Conservation (phyloP, 1,284 basidiomycete species). For the Apiotrichum domesticum region DNA sequence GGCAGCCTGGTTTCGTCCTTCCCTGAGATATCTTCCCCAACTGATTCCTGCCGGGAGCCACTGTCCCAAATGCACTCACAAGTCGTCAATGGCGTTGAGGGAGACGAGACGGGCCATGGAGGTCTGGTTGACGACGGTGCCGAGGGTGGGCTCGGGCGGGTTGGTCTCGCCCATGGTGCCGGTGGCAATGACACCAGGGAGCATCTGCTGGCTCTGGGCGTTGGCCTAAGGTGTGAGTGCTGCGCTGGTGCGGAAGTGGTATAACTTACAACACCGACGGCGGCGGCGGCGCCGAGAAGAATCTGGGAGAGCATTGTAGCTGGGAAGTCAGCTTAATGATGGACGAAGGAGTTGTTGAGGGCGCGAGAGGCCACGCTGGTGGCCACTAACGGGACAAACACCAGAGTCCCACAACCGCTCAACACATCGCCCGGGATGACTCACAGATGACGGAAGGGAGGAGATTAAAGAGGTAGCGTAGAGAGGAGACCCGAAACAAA, state of each 20-base stretch:
- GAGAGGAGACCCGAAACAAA: background rate
- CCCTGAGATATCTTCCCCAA: too few relatives aligned
- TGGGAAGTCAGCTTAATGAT: background rate
- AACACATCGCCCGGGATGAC: background rate
- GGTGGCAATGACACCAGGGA: constrained; percentile 30
- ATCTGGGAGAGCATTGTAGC: constrained; percentile 6
- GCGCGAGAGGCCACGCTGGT: too few relatives aligned
- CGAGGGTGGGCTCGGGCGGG: constrained; percentile 33
- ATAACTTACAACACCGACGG: constrained; percentile 3
- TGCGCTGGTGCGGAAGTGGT: background rate
- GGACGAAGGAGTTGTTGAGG: too few relatives aligned
- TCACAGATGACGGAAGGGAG: background rate
- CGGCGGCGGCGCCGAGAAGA: constrained; percentile 4
- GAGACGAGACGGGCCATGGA: constrained; percentile 43
- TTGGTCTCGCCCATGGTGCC: constrained; percentile 44
- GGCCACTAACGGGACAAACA: too few relatives aligned
- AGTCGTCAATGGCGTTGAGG: constrained; percentile 46
- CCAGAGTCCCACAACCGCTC: too few relatives aligned
- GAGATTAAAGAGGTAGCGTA: background rate
- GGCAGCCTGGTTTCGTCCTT: too few relatives aligned
- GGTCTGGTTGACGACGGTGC: constrained; percentile 45
- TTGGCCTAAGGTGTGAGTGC: constrained; percentile 15
- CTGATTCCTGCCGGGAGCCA: too few relatives aligned
- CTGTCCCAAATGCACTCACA: constrained; percentile 21
- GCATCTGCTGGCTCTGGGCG: constrained; percentile 20